Evolutionary conservation across 75 land plant genomes (phyloP).

Genomic region (Cunninghamia lanceolata): DNA sequence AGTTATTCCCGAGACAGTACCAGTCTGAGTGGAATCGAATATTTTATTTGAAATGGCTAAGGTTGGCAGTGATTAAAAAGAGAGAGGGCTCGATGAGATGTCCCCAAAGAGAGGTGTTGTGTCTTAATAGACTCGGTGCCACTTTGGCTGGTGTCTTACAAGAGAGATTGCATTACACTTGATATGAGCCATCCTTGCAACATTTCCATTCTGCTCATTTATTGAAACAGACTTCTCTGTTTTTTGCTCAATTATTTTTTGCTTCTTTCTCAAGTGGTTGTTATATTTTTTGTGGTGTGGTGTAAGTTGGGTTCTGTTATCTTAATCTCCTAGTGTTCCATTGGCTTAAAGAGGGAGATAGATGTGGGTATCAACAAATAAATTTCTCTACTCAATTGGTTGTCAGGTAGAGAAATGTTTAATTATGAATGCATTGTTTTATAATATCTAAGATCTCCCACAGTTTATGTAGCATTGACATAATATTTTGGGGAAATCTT

Average conservation of each 20-base stretch:
- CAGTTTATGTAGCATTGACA: too few species aligned
- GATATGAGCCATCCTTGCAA: background rate
- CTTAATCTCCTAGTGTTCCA: background rate
- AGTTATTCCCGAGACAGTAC: background rate
- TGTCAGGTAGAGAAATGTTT: too few species aligned
- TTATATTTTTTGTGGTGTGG: background rate
- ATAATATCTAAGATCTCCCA: too few species aligned
- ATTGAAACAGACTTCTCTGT: background rate
- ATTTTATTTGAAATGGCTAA: background rate
- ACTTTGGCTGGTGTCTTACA: background rate
- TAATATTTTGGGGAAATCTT: too few species aligned
- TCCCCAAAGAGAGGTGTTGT: background rate
- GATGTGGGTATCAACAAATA: background rate
- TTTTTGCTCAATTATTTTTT: too few species aligned
- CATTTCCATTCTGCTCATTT: background rate
- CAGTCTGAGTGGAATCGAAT: background rate
- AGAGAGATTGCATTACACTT: background rate
- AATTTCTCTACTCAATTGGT: background rate
- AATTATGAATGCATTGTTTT: too few species aligned
- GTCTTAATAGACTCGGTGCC: background rate
- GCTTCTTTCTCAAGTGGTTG: background rate
- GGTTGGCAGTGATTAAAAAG: conserved; percentile 3
- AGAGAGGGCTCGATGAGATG: conserved; percentile 7
- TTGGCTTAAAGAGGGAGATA: background rate
- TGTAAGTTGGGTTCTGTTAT: background rate